phyloP scores from a whole-genome alignment of 2,329 filamentous ascomycete genomes.

The Colletotrichum sp. region DNA sequence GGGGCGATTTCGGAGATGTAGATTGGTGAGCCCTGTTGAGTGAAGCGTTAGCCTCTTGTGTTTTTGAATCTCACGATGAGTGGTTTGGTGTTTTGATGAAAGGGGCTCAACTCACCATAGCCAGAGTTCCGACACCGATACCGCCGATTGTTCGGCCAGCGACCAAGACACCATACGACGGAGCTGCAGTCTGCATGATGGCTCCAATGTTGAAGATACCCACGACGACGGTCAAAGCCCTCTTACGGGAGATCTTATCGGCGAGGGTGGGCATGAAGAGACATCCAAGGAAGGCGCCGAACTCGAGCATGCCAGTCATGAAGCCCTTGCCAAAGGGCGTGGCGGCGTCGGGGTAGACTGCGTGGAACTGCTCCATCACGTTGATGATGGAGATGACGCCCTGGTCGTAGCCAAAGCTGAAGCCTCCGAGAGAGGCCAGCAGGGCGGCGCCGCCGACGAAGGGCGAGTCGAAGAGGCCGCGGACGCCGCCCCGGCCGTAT shows the following conservation, averaged over 20 bases:
- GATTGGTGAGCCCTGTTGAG: constrained; percentile 27
- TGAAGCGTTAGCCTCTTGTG: neutral
- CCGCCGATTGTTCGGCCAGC: constrained; percentile 33
- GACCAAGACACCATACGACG: constrained; percentile 30
- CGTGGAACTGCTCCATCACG: constrained; percentile 50
- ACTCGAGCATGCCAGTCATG: constrained; percentile 47
- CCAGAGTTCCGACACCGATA: constrained; percentile 33
- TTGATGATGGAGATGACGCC: constrained; percentile 46
- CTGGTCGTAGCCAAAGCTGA: constrained; percentile 39
- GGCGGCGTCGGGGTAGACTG: constrained; percentile 37
- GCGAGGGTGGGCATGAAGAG: constrained; percentile 40
- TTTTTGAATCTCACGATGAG: neutral
- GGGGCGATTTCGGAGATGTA: constrained; percentile 39
- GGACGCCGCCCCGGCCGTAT: constrained; percentile 13
- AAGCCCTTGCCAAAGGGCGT: constrained; percentile 25
- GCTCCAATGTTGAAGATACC: constrained; percentile 47
- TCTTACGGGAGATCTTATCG: constrained; percentile 48
- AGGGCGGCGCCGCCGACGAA: constrained; percentile 26
- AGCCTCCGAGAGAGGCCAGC: constrained; percentile 42
- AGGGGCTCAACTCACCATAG: constrained; percentile 23
- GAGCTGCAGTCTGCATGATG: constrained; percentile 38
- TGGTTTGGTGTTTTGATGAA: neutral
- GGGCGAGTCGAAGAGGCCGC: constrained; percentile 11
- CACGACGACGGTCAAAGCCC: constrained; percentile 41
- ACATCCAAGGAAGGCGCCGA: constrained; percentile 43